phyloP scores from a whole-genome alignment of 2,329 filamentous ascomycete species.

The Colletotrichum sp. region DNA sequence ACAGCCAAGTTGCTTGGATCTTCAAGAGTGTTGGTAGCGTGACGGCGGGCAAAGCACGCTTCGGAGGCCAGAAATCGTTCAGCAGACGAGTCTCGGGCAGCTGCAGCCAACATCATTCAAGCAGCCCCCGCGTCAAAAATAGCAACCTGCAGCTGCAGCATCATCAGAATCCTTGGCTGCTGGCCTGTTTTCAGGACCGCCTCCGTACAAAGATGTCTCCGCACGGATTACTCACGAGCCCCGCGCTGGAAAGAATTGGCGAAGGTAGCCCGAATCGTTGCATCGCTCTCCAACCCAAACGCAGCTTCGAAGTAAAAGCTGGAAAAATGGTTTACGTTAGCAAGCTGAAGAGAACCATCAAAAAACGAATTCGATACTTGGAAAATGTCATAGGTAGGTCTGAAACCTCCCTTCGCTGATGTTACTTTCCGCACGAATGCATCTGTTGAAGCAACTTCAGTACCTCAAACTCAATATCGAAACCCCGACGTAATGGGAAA shows the following conservation, averaged over 20 bases:
- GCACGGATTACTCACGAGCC: too few relatives aligned
- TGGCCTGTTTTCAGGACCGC: too few relatives aligned
- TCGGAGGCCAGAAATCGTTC: not conserved
- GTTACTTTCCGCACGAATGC: not conserved
- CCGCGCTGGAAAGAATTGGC: too few relatives aligned
- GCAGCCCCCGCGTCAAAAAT: not conserved
- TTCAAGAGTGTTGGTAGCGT: not conserved
- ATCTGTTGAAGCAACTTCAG: not conserved
- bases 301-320: too few relatives aligned
- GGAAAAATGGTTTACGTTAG: too few relatives aligned
- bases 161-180: not conserved
- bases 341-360: not conserved
- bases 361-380: rapidly evolving
- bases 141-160: not conserved
- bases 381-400: not conserved
- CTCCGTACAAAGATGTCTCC: too few relatives aligned
- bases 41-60: not conserved
- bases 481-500: not conserved
- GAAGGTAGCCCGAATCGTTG: too few relatives aligned
- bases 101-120: not conserved
- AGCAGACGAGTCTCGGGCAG: not conserved
- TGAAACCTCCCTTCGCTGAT: not conserved
- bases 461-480: not conserved
- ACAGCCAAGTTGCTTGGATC: not conserved
- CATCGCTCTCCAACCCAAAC: too few relatives aligned